phyloP scores from a whole-genome alignment of 2,329 filamentous ascomycete species.

The Colletotrichum truncatum region DNA sequence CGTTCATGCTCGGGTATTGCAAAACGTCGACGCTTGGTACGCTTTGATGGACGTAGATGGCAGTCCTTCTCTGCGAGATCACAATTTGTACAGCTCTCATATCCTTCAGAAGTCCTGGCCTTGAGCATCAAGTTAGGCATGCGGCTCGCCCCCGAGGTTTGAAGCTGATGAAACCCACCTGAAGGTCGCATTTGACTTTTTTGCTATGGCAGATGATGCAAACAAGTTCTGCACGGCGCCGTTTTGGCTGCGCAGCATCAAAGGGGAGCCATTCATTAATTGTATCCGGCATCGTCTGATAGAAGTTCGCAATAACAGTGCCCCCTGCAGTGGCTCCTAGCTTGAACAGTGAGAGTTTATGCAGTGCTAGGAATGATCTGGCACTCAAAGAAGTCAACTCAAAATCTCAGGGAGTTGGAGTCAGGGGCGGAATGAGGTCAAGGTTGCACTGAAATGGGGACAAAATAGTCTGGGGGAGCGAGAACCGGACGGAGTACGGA shows the following conservation, averaged over 20 bases:
- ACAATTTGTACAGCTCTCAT: slow-evolving; percentile 40
- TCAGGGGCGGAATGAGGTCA: neutral
- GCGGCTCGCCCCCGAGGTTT: neutral
- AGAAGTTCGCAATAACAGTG: neutral
- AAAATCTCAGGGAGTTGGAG: neutral
- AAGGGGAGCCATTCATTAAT: slow-evolving; percentile 45
- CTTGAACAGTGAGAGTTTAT: no score
- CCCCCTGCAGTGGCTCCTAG: no score
- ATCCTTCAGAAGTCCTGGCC: slow-evolving; percentile 34
- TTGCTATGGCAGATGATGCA: slow-evolving; percentile 44
- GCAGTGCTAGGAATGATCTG: no score
- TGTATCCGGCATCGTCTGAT: slow-evolving; percentile 38
- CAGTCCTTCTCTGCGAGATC: slow-evolving; percentile 37
- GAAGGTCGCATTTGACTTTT: slow-evolving; percentile 46
- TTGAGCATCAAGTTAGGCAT: neutral
- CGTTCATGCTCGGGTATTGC: neutral
- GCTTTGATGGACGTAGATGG: slow-evolving; percentile 39
- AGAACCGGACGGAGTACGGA: neutral
- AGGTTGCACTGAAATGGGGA: neutral
- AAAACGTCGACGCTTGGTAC: slow-evolving; percentile 34
- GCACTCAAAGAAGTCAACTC: no score
- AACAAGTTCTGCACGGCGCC: slow-evolving; percentile 42
- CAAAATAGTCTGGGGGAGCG: no score
- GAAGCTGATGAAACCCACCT: slow-evolving; percentile 29
- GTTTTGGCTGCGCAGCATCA: slow-evolving; percentile 39